phyloP scores from a whole-genome alignment of 805 yeast genomes.

The Lachancea nothofagi region DNA sequence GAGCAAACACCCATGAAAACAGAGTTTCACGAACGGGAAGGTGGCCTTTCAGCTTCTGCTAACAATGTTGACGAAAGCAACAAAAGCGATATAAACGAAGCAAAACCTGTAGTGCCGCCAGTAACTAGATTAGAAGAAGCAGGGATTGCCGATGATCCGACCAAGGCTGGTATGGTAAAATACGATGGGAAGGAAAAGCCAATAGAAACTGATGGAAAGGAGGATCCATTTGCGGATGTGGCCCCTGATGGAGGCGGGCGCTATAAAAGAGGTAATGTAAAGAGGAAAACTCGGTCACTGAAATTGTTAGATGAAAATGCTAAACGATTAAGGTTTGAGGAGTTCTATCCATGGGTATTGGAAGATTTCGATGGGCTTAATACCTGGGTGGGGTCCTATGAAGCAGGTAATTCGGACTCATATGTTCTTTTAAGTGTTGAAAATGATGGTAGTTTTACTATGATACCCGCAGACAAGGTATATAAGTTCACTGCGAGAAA shows the following conservation, averaged over 20 bases:
- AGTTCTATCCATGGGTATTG: conserved; percentile 95
- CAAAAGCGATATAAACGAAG: background rate
- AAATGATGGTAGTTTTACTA: conserved; percentile 72
- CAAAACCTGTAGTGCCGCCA: conserved; percentile 9
- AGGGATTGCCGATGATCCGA: conserved; percentile 34
- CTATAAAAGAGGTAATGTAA: conserved; percentile 49
- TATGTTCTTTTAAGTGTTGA: conserved; percentile 82
- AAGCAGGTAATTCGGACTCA: conserved; percentile 80
- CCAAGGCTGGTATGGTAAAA: conserved; percentile 38
- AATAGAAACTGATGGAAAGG: conserved; percentile 37
- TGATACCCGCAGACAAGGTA: conserved; percentile 93
- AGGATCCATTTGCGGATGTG: conserved; percentile 51
- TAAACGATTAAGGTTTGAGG: conserved; percentile 84
- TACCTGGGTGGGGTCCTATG: conserved; percentile 93
- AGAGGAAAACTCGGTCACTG: conserved; percentile 80
- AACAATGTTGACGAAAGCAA: too few species aligned
- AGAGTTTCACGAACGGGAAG: background rate
- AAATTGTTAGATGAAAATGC: conserved; percentile 76
- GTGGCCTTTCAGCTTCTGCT: too few species aligned
- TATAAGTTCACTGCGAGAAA: conserved; percentile 91
- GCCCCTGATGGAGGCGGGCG: conserved; percentile 93
- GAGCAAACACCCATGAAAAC: conserved; percentile 1
- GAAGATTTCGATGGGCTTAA: conserved; percentile 94
- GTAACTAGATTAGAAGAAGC: conserved; percentile 35
- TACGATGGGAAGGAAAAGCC: conserved; percentile 36